Conservation (phyloP, 83 land plant genomes). For the Picea abies region DNA sequence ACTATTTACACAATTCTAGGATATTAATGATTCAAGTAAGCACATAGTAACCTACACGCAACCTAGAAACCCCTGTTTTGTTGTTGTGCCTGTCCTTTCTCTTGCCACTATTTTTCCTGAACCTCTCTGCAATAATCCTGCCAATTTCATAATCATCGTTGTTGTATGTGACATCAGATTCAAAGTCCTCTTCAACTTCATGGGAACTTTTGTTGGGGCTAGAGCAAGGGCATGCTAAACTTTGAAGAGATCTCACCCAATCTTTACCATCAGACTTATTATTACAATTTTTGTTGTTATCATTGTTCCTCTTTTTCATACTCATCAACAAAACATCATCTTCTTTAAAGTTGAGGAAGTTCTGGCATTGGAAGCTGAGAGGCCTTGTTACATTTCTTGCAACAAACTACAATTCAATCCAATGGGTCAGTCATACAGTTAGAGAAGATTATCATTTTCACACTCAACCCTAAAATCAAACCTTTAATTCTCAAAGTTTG, state of each 20-base stretch:
- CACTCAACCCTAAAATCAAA: too few species aligned
- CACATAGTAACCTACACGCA: too few species aligned
- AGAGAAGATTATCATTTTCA: too few species aligned
- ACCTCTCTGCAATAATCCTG: constrained; percentile 56
- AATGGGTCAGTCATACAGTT: too few species aligned
- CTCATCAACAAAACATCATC: constrained; percentile 38
- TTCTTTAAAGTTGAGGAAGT: constrained; percentile 75
- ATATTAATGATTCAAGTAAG: too few species aligned
- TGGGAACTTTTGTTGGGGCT: constrained; percentile 16
- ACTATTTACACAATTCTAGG: too few species aligned
- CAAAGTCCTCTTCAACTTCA: constrained; percentile 22
- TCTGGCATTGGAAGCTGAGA: constrained; percentile 83
- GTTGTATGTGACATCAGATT: constrained; percentile 79
- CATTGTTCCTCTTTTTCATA: constrained; percentile 26
- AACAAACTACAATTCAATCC: constrained; percentile 6
- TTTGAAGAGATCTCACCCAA: constrained; percentile 5
- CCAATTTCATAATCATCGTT: constrained; percentile 88
- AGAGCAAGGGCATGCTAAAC: too few species aligned
- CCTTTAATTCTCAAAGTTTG: too few species aligned
- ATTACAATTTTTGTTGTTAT: constrained; percentile 15
- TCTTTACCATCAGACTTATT: constrained; percentile 26
- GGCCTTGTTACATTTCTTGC: constrained; percentile 85
- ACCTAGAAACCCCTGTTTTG: not conserved
- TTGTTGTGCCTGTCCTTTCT: not conserved
- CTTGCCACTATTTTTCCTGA: constrained; percentile 36